Evolutionary conservation across 1,284 basidiomycete genomes (phyloP).

Genomic region (Apiotrichum sp.): DNA sequence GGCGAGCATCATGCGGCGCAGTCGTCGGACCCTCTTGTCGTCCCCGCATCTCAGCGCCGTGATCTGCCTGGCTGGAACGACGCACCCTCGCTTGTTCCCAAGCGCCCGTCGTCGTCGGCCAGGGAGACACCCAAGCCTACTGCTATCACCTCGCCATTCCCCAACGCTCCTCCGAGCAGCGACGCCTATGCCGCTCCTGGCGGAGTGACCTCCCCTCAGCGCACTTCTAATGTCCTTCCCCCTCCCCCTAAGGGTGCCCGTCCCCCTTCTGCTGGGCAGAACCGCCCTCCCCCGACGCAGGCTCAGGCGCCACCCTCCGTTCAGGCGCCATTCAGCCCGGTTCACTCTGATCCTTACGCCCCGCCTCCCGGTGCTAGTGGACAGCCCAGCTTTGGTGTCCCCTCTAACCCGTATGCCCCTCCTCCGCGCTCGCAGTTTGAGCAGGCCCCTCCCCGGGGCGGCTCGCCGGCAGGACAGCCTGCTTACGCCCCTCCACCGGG

Average conservation of each 20-base stretch:
- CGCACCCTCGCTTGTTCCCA: slow-evolving; percentile 49
- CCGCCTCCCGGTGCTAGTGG: no score
- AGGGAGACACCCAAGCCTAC: slow-evolving; percentile 53
- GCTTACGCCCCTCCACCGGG: slow-evolving; percentile 21
- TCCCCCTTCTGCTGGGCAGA: slow-evolving; percentile 34
- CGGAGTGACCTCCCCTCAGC: slow-evolving; percentile 20
- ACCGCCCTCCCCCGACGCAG: background rate
- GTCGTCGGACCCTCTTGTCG: slow-evolving; percentile 23
- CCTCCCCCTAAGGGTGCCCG: slow-evolving; percentile 45
- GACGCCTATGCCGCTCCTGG: slow-evolving; percentile 27
- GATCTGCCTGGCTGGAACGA: slow-evolving; percentile 90
- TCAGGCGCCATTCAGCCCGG: background rate
- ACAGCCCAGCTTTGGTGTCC: no score
- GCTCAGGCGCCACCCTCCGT: slow-evolving; percentile 4
- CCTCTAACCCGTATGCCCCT: no score
- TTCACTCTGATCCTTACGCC: background rate
- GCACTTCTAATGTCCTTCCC: slow-evolving; percentile 35
- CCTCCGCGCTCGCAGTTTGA: slow-evolving; percentile 3
- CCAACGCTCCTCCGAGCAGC: slow-evolving; percentile 52
- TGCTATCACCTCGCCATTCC: slow-evolving; percentile 84
- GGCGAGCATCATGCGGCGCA: slow-evolving; percentile 5
- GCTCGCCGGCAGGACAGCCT: slow-evolving; percentile 11
- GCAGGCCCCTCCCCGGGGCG: slow-evolving; percentile 4
- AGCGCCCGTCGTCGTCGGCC: slow-evolving; percentile 54
- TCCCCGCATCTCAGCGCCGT: slow-evolving; percentile 44